Evolutionary conservation across 257 asterid species (phyloP).

Genomic region (Scutellaria barbata): DNA sequence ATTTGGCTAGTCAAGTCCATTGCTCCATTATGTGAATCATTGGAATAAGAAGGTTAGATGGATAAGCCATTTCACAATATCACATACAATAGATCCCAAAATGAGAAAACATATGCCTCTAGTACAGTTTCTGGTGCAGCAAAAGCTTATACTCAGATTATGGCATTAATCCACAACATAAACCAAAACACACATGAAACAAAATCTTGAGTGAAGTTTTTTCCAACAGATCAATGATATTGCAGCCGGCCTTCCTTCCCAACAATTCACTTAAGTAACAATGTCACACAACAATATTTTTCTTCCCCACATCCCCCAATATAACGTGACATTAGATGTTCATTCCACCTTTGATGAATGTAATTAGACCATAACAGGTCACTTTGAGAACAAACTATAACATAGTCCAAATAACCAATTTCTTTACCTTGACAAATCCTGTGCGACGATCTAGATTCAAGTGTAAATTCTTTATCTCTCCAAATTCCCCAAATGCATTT

Average conservation of each 20-base stretch:
- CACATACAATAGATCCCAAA: conserved; percentile 2
- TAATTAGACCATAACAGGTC: not conserved
- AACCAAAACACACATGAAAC: not conserved
- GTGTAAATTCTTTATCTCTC: conserved; percentile 92
- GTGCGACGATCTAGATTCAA: conserved; percentile 97
- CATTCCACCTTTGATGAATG: not conserved
- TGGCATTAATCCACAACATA: not conserved
- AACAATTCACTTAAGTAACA: not conserved
- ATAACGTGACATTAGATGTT: not conserved
- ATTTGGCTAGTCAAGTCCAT: not conserved
- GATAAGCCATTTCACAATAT: conserved; percentile 1
- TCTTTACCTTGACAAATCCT: conserved; percentile 91
- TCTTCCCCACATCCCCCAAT: not conserved
- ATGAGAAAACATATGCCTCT: not conserved
- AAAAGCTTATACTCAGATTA: not conserved
- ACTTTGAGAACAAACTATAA: not conserved
- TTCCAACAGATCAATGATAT: not conserved
- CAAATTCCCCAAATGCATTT: conserved; percentile 80
- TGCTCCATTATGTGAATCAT: not conserved
- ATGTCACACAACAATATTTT: not conserved
- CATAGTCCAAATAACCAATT: conserved; percentile 7
- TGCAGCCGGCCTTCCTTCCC: not conserved
- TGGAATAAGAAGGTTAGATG: not conserved
- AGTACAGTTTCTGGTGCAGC: not conserved
- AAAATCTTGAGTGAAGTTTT: not conserved